These are phyloP conservation scores for Capronia americana DNA, from an alignment of 2,329 filamentous ascomycete genomes.

Conservation along the genomic window DNA sequence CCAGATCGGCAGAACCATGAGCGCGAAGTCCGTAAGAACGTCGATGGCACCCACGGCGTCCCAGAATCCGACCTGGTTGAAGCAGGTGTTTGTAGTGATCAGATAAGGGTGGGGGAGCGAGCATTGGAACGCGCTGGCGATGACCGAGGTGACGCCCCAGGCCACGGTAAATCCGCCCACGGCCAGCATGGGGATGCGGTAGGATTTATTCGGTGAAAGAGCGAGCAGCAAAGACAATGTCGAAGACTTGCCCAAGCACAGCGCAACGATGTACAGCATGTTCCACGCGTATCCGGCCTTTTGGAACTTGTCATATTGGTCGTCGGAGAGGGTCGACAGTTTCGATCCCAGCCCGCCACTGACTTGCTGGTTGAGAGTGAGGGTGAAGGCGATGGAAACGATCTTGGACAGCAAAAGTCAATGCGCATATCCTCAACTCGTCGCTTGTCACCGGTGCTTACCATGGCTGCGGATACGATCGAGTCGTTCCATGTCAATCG, in stretches of 20 bases:
- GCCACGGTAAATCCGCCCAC: slow-evolving; percentile 25
- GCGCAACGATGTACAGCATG: slow-evolving; percentile 32
- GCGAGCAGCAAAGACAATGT: slow-evolving; percentile 26
- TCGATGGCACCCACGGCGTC: slow-evolving; percentile 33
- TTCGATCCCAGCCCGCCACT: slow-evolving; percentile 35
- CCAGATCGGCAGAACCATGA: slow-evolving; percentile 36
- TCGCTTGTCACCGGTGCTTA: slow-evolving; percentile 13
- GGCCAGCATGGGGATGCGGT: slow-evolving; percentile 28
- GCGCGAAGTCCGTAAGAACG: slow-evolving; percentile 37
- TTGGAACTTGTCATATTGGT: slow-evolving; percentile 22
- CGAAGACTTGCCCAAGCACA: slow-evolving; percentile 25
- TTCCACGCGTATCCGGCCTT: slow-evolving; percentile 40
- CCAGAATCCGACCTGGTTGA: slow-evolving; percentile 37
- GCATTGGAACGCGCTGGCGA: slow-evolving; percentile 39
- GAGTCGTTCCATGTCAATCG: slow-evolving; percentile 35
- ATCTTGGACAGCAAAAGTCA: slow-evolving; percentile 12
- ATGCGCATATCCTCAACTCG: neutral
- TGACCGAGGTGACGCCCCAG: slow-evolving; percentile 34
- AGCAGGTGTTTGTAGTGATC: slow-evolving; percentile 32
- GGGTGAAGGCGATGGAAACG: slow-evolving; percentile 28
- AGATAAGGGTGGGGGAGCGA: slow-evolving; percentile 28
- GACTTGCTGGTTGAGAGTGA: slow-evolving; percentile 38
- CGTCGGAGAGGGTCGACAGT: slow-evolving; percentile 16
- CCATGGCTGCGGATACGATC: slow-evolving; percentile 34
- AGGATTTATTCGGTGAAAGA: slow-evolving; percentile 24